Percentiles rank a stretch among this genome's conserved stretches.
phyloP scores from a whole-genome alignment of 2,329 filamentous ascomycete genomes.

The Cytospora piceicola region DNA sequence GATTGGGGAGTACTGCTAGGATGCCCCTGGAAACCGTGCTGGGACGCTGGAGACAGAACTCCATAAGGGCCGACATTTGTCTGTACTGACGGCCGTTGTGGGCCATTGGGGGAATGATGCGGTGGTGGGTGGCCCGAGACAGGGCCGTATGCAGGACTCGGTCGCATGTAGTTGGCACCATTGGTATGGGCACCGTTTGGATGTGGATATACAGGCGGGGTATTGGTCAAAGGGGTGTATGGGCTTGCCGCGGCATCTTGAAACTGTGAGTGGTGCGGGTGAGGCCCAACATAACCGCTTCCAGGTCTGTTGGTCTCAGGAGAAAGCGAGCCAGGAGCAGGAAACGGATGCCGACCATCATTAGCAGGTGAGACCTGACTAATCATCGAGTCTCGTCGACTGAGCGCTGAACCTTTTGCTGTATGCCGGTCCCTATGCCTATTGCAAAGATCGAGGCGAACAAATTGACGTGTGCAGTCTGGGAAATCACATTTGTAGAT shows the following conservation, averaged over 20 bases:
- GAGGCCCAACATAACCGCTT: constrained; percentile 46
- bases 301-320: constrained; percentile 52
- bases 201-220: constrained; percentile 44
- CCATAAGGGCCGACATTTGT: constrained; percentile 54
- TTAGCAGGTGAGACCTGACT: constrained; percentile 51
- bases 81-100: constrained; percentile 52
- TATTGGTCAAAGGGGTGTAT: constrained; percentile 52
- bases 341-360: constrained; percentile 47
- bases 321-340: constrained; percentile 48
- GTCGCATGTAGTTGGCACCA: constrained; percentile 50
- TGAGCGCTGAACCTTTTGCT: constrained; percentile 75
- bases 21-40: constrained; percentile 54
- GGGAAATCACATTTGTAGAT: constrained; percentile 94
- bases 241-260: constrained; percentile 50
- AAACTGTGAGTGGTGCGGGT: constrained; percentile 49
- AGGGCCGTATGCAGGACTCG: constrained; percentile 44
- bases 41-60: constrained; percentile 57
- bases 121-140: constrained; percentile 38
- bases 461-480: constrained; percentile 87
- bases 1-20: constrained; percentile 51
- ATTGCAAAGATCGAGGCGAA: constrained; percentile 89
- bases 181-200: constrained; percentile 41
- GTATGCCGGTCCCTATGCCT: constrained; percentile 81
- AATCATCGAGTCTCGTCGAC: constrained; percentile 72
- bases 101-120: constrained; percentile 48